Evolutionary conservation across 1,139 yeast species (phyloP).

Genomic region (Meyerozyma athensensis): DNA sequence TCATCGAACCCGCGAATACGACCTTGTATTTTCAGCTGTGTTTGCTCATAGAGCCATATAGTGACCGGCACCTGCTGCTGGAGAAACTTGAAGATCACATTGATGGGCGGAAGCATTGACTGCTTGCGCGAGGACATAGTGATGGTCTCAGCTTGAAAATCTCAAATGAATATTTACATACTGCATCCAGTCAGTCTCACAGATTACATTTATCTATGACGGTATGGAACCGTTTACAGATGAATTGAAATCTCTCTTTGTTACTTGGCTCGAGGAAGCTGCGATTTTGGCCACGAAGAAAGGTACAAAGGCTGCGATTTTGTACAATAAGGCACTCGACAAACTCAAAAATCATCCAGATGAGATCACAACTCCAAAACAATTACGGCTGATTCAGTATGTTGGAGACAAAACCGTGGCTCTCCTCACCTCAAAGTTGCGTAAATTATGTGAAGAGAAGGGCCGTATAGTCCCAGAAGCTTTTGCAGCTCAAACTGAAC

Average conservation of each 20-base stretch:
- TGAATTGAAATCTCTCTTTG: slow-evolving; percentile 38
- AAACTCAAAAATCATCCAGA: slow-evolving; percentile 39
- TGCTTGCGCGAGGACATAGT: slow-evolving; percentile 19
- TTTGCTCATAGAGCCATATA: slow-evolving; percentile 87
- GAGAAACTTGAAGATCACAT: slow-evolving; percentile 78
- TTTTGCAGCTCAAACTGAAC: slow-evolving; percentile 17
- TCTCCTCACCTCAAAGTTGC: slow-evolving; percentile 36
- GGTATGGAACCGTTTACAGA: background rate
- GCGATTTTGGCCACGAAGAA: slow-evolving; percentile 36
- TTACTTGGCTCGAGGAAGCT: slow-evolving; percentile 51
- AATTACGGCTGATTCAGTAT: slow-evolving; percentile 47
- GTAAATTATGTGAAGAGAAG: slow-evolving; percentile 42
- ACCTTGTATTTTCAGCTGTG: slow-evolving; percentile 74
- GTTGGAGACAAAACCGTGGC: slow-evolving; percentile 62
- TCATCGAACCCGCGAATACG: slow-evolving; percentile 91
- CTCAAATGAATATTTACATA: background rate
- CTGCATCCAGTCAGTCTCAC: background rate
- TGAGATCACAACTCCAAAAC: slow-evolving; percentile 44
- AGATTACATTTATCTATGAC: background rate
- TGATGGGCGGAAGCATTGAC: slow-evolving; percentile 80
- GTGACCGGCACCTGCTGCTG: slow-evolving; percentile 78
- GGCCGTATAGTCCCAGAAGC: slow-evolving; percentile 36
- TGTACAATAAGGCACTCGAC: slow-evolving; percentile 46
- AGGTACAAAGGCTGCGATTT: slow-evolving; percentile 39
- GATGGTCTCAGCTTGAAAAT: background rate